Evolutionary conservation across 2,329 filamentous ascomycete species (phyloP).

Genomic region (Lasiodiplodia gonubiensis): DNA sequence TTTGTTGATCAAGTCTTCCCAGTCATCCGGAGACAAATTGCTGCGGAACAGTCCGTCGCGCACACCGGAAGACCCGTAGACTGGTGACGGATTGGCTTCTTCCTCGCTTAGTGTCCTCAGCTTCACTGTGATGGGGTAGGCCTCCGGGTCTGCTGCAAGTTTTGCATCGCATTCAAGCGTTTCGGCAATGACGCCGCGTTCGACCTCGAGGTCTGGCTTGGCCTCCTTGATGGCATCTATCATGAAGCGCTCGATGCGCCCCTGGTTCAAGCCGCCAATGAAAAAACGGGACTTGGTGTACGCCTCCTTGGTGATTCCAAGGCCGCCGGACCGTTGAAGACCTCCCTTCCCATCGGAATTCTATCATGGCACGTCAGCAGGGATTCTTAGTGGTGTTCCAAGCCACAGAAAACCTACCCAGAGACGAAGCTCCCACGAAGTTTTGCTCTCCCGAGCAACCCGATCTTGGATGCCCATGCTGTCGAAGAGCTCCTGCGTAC

Average conservation of each 20-base stretch:
- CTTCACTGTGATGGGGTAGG: constrained; percentile 3
- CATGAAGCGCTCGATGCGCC: constrained; percentile 3
- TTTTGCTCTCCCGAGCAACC: constrained; percentile 61
- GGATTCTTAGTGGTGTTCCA: no score
- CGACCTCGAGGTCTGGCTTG: background rate
- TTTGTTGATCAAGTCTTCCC: constrained; percentile 4
- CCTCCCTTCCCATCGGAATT: background rate
- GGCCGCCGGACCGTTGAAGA: constrained; percentile 32
- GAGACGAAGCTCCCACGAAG: constrained; percentile 48
- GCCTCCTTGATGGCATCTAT: constrained; percentile 8
- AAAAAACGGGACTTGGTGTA: constrained; percentile 40
- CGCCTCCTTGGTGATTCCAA: constrained; percentile 32
- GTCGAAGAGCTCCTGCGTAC: constrained; percentile 74
- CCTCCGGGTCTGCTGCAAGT: constrained; percentile 50
- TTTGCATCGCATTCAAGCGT: constrained; percentile 42
- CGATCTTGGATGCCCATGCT: constrained; percentile 69
- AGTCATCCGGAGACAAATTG: background rate
- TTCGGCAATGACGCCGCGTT: background rate
- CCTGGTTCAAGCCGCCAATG: background rate
- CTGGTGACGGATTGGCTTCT: background rate
- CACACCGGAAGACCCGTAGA: background rate
- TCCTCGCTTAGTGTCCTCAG: background rate
- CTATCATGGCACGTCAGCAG: background rate
- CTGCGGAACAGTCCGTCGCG: background rate
- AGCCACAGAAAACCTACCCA: background rate